These are phyloP conservation scores for Eucalyptus curtisii DNA, from an alignment of 345 rosid genomes.

Conservation along the genomic window DNA sequence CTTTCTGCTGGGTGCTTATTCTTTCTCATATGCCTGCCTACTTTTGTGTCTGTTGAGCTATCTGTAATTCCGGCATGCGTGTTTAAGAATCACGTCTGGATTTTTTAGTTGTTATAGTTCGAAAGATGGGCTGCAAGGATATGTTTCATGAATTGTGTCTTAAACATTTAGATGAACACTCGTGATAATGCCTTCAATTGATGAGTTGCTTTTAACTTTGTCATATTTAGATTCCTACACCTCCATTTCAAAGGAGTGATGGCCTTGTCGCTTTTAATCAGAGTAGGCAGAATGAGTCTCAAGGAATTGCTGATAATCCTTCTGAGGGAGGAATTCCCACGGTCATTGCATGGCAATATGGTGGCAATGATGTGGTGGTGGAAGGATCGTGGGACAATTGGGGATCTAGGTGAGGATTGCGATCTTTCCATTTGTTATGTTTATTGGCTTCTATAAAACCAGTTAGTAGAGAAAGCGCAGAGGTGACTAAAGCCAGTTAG, in stretches of 20 bases:
- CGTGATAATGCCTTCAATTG: neutral
- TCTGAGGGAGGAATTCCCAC: constrained; percentile 63
- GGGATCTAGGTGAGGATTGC: constrained; percentile 42
- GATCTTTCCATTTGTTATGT: neutral
- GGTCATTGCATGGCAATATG: constrained; percentile 74
- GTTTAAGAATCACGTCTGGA: neutral
- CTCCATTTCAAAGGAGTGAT: constrained; percentile 51
- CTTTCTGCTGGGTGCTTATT: neutral
- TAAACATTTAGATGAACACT: neutral
- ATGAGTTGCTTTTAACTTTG: neutral
- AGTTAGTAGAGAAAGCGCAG: neutral
- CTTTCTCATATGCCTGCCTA: neutral
- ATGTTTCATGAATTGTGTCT: neutral
- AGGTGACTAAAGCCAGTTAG: neutral
- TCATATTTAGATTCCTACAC: constrained; percentile 43
- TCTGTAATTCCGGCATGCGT: neutral
- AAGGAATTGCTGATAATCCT: constrained; percentile 15
- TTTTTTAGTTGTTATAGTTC: neutral
- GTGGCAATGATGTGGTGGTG: constrained; percentile 76
- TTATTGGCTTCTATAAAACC: neutral
- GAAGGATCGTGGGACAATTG: constrained; percentile 98
- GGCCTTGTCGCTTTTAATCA: constrained; percentile 26
- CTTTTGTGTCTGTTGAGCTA: neutral
- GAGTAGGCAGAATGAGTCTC: constrained; percentile 38
- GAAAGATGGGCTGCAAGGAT: neutral